phyloP scores from a whole-genome alignment of 352 stramenopile species.

The Phytophthora crassamura region DNA sequence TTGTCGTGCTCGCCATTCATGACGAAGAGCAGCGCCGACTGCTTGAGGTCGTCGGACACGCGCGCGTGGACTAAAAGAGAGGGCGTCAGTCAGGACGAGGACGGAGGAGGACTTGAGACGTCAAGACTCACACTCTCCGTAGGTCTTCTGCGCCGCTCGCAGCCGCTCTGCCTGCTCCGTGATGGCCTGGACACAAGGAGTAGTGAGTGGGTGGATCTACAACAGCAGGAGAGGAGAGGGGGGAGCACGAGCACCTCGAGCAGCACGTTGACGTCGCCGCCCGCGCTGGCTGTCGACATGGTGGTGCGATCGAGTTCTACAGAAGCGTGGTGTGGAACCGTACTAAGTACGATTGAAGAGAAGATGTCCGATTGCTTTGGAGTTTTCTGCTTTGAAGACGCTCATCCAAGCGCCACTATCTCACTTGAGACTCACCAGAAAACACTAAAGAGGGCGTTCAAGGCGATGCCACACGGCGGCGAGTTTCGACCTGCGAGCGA shows the following conservation, averaged over 20 bases:
- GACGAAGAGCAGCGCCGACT: conserved; percentile 72
- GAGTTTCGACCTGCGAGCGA: too few species aligned
- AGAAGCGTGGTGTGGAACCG: neutral
- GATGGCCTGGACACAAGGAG: conserved; percentile 39
- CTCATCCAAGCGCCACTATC: too few species aligned
- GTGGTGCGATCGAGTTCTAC: neutral
- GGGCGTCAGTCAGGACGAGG: neutral
- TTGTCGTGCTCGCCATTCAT: conserved; percentile 75
- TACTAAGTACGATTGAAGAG: too few species aligned
- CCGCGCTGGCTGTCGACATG: conserved; percentile 28
- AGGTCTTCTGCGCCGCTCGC: conserved; percentile 44
- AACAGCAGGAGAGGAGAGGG: neutral
- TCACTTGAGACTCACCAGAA: too few species aligned
- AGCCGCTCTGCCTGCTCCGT: conserved; percentile 57
- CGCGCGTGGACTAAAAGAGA: conserved; percentile 47
- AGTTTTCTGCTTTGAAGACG: too few species aligned
- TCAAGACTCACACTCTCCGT: conserved; percentile 56
- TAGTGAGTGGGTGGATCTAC: neutral
- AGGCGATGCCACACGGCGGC: too few species aligned
- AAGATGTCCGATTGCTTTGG: too few species aligned
- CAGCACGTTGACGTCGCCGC: conserved; percentile 44
- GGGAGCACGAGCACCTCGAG: conserved; percentile 27
- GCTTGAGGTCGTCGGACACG: conserved; percentile 70
- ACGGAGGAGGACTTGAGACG: neutral
- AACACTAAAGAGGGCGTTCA: too few species aligned